Percentiles rank a stretch among this genome's conserved stretches.
These are phyloP conservation scores for Fusarium xyrophilum DNA, from an alignment of 2,329 filamentous ascomycete genomes.

Conservation along the genomic window DNA sequence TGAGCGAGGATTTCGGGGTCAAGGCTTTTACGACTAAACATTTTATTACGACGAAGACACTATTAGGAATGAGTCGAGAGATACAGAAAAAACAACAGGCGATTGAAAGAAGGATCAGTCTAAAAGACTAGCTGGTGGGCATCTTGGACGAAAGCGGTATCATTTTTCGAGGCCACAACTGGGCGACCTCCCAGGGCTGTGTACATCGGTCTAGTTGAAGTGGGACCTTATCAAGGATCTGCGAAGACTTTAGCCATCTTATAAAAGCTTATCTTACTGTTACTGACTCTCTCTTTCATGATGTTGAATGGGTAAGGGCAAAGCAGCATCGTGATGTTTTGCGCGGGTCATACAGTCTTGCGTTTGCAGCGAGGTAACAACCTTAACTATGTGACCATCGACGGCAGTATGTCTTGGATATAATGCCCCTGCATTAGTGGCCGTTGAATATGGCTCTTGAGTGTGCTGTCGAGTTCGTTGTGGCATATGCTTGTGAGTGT, in stretches of 20 bases:
- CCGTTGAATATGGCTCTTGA: background rate
- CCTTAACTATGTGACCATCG: background rate
- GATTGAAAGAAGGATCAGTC: background rate
- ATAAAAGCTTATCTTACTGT: background rate
- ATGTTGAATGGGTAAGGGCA: background rate
- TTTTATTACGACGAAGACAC: background rate
- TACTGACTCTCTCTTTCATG: background rate
- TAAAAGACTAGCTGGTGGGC: background rate
- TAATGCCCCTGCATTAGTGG: background rate
- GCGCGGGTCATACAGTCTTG: background rate
- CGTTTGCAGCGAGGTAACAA: background rate
- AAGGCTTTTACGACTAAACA: slow-evolving; percentile 16
- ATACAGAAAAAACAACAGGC: background rate
- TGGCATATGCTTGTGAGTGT: background rate
- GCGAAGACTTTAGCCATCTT: background rate
- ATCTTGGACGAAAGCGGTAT: slow-evolving; percentile 14
- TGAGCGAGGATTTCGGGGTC: background rate
- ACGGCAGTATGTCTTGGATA: background rate
- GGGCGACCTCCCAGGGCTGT: slow-evolving; percentile 7
- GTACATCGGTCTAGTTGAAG: background rate
- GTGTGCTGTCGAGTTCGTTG: background rate
- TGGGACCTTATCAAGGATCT: background rate
- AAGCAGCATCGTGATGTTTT: background rate
- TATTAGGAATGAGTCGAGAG: background rate
- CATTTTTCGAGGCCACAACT: slow-evolving; percentile 14